Evolutionary conservation across 106 monocot genomes (phyloP), one percentile per base, ranked within the genome.

Genomic region (Iris macrosiphon): DNA sequence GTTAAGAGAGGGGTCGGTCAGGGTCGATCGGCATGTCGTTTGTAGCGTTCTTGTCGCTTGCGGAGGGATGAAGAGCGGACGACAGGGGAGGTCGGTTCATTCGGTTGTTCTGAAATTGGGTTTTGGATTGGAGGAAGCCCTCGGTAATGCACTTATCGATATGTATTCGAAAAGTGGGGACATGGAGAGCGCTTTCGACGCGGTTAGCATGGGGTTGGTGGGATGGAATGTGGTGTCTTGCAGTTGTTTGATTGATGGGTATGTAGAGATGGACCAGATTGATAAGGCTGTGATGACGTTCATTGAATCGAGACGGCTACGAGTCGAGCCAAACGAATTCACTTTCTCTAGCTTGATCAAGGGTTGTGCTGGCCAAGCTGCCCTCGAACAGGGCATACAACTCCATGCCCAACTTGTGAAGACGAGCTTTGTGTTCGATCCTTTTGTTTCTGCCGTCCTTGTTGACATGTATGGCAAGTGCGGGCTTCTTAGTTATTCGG

Each of bases 391-490:
- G 52, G 81, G 81, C 0, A 59, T 17, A 1, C 75, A 75, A 38
- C 49, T 81, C 37, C 75, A 81, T 60, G 52, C 75, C 24, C 81
- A 71, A 34, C 67, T 72, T 28, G 60, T 72, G 50, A 81, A 81
- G 54, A 51, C 58, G 3, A 62, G 53, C 33, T 72, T 67, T 9
- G 17, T 52, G 3, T 9, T 42, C 2, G 75, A 75, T 22, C 40
- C 75, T 2, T 75, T 75, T 29, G 72, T 81, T 23, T 58, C 49
- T 29, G 56, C 81, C 24, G 38, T 39, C 29, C 71, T 81, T 22
- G 41, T 81, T 8, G 75, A 81, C 40, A 81, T 75, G 81, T 81
- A 81, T 43, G 75, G 75, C n/a, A 81, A 81, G 56, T 81, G 75
- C 19, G 81, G 75, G 11, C 63, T 72, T 46, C 52, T 75, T 2